These are phyloP conservation scores for Candida boidinii DNA, from an alignment of 805 yeast species.

Conservation along the genomic window DNA sequence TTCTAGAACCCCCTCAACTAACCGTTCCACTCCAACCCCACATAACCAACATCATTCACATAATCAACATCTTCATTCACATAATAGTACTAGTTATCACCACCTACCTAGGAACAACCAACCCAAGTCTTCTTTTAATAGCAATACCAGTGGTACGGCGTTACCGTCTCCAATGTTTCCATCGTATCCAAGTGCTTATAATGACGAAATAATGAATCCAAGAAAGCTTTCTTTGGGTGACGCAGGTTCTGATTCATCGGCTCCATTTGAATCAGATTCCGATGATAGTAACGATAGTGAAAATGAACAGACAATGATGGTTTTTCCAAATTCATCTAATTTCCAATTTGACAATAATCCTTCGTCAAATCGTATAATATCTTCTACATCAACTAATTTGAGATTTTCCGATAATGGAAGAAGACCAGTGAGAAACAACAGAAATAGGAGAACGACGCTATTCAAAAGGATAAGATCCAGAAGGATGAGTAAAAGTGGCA, in stretches of 20 bases:
- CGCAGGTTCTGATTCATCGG: no score
- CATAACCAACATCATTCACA: not conserved
- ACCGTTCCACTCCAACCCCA: not conserved
- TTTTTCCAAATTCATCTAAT: slow-evolving; percentile 10
- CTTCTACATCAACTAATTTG: not conserved
- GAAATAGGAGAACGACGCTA: slow-evolving; percentile 14
- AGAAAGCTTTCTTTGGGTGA: no score
- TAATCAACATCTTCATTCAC: slow-evolving; percentile 1
- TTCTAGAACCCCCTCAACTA: not conserved
- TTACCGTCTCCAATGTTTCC: no score
- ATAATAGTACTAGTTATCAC: no score
- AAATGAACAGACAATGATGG: slow-evolving; percentile 21
- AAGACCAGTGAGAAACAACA: slow-evolving; percentile 9
- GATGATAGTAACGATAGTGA: slow-evolving; percentile 16
- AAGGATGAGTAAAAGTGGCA: slow-evolving; percentile 41
- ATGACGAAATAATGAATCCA: no score
- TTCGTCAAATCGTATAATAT: no score
- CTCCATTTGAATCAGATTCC: no score
- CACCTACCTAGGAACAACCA: no score
- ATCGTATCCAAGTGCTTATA: no score
- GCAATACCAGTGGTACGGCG: no score
- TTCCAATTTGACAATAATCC: slow-evolving; percentile 11
- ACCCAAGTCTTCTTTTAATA: no score
- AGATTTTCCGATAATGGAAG: slow-evolving; percentile 4
- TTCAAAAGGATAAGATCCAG: slow-evolving; percentile 29